Evolutionary conservation across 2,329 filamentous ascomycete species (phyloP).

Genomic region (Talaromyces verruculosus): DNA sequence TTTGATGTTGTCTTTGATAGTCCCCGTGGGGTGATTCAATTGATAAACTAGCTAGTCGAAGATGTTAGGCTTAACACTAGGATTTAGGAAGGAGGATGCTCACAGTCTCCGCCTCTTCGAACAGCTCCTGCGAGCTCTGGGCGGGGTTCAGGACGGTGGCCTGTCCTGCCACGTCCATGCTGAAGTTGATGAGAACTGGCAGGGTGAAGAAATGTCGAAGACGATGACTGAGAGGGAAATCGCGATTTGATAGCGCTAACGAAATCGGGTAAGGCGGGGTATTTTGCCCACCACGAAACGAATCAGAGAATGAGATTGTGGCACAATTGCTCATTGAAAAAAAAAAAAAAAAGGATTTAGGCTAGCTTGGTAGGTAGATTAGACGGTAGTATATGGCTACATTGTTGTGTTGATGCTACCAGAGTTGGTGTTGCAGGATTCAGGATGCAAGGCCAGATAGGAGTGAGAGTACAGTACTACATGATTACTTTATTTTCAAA

Average conservation of each 20-base stretch:
- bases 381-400: background rate
- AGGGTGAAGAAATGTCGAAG: background rate
- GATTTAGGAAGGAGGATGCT: constrained; percentile 15
- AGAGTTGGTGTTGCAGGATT: background rate
- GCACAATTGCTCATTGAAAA: background rate
- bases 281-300: background rate
- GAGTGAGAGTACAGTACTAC: background rate
- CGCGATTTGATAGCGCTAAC: constrained; percentile 24
- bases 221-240: background rate
- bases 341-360: too few species aligned
- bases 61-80: constrained; percentile 11
- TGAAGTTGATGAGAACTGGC: constrained; percentile 5
- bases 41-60: constrained; percentile 40
- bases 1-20: constrained; percentile 43
- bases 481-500: background rate
- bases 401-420: background rate
- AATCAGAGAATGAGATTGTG: background rate
- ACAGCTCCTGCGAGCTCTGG: constrained; percentile 29
- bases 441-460: background rate
- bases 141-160: constrained; percentile 27
- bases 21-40: constrained; percentile 47
- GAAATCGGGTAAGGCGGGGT: constrained; percentile 19
- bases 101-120: constrained; percentile 33
- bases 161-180: constrained; percentile 31
- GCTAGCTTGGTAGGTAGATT: too few species aligned